These are phyloP conservation scores for Talaromyces sp. DNA, from an alignment of 2,329 filamentous ascomycete genomes.

Conservation along the genomic window DNA sequence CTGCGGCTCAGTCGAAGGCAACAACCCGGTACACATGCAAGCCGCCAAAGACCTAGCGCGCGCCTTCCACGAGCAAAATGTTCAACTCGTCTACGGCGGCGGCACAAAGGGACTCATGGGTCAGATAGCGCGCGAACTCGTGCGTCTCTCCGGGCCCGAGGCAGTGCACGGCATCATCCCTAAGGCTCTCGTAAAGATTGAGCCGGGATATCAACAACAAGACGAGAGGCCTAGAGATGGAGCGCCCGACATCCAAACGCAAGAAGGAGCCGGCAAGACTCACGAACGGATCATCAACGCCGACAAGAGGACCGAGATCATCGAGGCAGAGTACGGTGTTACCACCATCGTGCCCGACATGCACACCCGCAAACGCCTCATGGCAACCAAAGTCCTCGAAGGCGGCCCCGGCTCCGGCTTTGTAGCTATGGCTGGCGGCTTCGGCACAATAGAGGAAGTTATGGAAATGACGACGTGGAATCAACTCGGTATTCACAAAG, in stretches of 20 bases:
- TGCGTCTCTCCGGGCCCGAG: conserved; percentile 72
- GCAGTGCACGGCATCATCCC: conserved; percentile 94
- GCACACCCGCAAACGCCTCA: conserved; percentile 92
- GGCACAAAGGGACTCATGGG: conserved; percentile 96
- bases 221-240: not conserved
- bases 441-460: conserved; percentile 92
- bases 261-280: conserved; percentile 48
- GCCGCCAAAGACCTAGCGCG: conserved; percentile 72
- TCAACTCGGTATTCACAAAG: conserved; percentile 85
- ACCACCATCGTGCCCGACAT: conserved; percentile 92
- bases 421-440: conserved; percentile 82
- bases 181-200: conserved; percentile 72
- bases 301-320: conserved; percentile 29
- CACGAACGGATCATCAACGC: conserved; percentile 51
- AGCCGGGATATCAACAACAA: conserved; percentile 41
- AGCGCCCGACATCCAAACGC: conserved; percentile 32
- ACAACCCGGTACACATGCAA: conserved; percentile 68
- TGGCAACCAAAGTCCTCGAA: conserved; percentile 81
- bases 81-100: conserved; percentile 87
- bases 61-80: conserved; percentile 70
- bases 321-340: conserved; percentile 60
- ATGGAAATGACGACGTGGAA: conserved; percentile 96
- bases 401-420: conserved; percentile 84
- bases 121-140: conserved; percentile 81
- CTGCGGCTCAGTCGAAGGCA: conserved; percentile 78